These are phyloP conservation scores for Yarrowia alimentaria DNA, from an alignment of 805 yeast genomes.

Conservation along the genomic window DNA sequence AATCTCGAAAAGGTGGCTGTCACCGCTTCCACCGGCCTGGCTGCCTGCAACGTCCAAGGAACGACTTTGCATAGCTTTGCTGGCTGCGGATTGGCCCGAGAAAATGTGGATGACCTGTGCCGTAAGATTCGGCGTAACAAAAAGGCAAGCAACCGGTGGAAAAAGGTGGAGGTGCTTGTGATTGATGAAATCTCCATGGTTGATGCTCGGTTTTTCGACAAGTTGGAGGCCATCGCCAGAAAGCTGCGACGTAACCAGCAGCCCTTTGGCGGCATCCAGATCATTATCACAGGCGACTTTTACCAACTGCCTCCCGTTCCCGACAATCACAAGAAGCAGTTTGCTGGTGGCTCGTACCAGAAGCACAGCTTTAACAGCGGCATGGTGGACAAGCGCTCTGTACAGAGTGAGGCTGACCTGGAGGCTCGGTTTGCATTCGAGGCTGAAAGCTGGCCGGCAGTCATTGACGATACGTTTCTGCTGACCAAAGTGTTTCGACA, in stretches of 20 bases:
- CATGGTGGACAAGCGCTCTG: conserved; percentile 3
- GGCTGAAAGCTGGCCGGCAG: conserved; percentile 62
- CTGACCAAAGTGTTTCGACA: conserved; percentile 85
- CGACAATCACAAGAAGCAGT: conserved; percentile 31
- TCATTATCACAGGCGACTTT: conserved; percentile 91
- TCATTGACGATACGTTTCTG: conserved; percentile 63
- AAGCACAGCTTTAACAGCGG: neutral
- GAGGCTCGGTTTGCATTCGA: conserved; percentile 68
- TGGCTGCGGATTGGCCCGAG: conserved; percentile 78
- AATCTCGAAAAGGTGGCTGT: conserved; percentile 62
- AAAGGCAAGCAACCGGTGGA: conserved; percentile 58
- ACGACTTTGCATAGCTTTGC: conserved; percentile 81
- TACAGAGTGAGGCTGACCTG: conserved; percentile 27
- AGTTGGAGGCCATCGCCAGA: conserved; percentile 69
- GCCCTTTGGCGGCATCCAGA: conserved; percentile 94
- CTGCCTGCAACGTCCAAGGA: conserved; percentile 93
- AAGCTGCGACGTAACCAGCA: conserved; percentile 45
- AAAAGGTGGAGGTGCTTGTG: conserved; percentile 62
- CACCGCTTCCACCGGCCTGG: conserved; percentile 95
- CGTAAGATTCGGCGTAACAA: conserved; percentile 50
- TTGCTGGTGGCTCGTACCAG: conserved; percentile 10
- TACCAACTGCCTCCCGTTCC: conserved; percentile 91
- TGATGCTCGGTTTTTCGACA: conserved; percentile 72
- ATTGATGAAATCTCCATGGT: conserved; percentile 96
- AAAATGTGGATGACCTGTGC: conserved; percentile 47